Percentiles rank a stretch among this genome's conserved stretches.
phyloP scores from a whole-genome alignment of 805 yeast species.

The Debaryomyces hansenii region DNA sequence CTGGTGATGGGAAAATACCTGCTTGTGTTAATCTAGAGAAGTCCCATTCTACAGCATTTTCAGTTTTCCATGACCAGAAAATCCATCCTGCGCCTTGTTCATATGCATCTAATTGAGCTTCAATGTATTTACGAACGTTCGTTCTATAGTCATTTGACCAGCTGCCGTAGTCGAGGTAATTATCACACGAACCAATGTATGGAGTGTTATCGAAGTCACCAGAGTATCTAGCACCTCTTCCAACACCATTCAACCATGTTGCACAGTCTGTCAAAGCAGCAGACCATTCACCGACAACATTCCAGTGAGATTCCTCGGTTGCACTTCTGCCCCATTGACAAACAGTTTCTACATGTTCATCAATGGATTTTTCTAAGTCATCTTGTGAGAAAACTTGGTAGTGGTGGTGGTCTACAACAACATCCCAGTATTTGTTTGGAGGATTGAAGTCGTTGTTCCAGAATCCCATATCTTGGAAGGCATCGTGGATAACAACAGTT shows the following conservation, averaged over 20 bases:
- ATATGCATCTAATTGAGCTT: conserved; percentile 86
- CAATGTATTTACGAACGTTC: conserved; percentile 68
- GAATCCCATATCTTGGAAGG: conserved; percentile 59
- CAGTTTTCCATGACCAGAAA: conserved; percentile 94
- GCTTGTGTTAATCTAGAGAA: conserved; percentile 55
- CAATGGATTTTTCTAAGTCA: conserved; percentile 59
- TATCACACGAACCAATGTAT: conserved; percentile 61
- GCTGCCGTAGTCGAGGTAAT: conserved; percentile 24
- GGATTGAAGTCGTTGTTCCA: conserved; percentile 59
- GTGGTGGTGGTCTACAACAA: conserved; percentile 84
- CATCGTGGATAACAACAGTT: conserved; percentile 78
- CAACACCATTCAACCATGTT: conserved; percentile 84
- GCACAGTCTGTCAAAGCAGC: conserved; percentile 94
- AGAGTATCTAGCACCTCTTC: conserved; percentile 78
- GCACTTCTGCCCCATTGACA: conserved; percentile 30
- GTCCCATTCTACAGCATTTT: conserved; percentile 84
- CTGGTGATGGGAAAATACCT: conserved; percentile 80
- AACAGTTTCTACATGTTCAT: conserved; percentile 53
- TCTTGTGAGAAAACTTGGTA: conserved; percentile 78
- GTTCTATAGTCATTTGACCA: conserved; percentile 62
- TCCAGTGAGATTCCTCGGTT: conserved; percentile 64
- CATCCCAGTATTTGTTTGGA: conserved; percentile 51
- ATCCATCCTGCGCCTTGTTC: conserved; percentile 83
- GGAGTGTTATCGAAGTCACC: conserved; percentile 49
- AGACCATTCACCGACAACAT: conserved; percentile 83